phyloP scores from a whole-genome alignment of 768 basidiomycete species.

The Kwoniella newhampshirensis region DNA sequence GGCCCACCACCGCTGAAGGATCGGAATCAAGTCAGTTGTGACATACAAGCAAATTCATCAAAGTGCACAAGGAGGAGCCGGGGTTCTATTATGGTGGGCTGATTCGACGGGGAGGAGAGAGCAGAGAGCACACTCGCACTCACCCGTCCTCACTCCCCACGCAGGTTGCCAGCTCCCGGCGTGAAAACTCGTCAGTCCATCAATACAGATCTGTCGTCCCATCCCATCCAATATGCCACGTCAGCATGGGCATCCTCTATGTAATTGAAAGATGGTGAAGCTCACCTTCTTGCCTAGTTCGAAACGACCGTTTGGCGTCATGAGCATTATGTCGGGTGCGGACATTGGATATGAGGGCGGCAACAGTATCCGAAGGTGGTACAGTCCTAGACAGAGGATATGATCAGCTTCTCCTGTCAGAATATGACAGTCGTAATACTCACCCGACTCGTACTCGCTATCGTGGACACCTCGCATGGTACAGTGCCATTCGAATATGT shows the following conservation, averaged over 20 bases:
- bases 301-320: slow-evolving; percentile 95
- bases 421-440: slow-evolving; percentile 6
- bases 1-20: slow-evolving; percentile 48
- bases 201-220: slow-evolving; percentile 48
- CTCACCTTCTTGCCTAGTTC: slow-evolving; percentile 90
- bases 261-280: background rate
- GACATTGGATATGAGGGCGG: slow-evolving; percentile 96
- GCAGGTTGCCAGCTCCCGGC: slow-evolving; percentile 98
- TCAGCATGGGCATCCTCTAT: slow-evolving; percentile 5
- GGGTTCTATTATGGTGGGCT: background rate
- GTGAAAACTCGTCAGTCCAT: slow-evolving; percentile 61
- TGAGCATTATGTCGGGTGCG: slow-evolving; percentile 91
- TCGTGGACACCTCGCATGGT: slow-evolving; percentile 85
- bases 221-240: background rate
- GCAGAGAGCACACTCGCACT: too few relatives aligned
- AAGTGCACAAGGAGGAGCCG: background rate
- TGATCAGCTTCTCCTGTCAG: background rate
- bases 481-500: slow-evolving; percentile 83
- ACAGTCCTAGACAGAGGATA: slow-evolving; percentile 57
- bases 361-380: slow-evolving; percentile 86
- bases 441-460: slow-evolving; percentile 87
- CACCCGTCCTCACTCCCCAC: slow-evolving; percentile 90
- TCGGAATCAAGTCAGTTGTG: background rate
- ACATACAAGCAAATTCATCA: background rate
- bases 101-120: too few relatives aligned